Conservation (phyloP, 768 basidiomycete genomes). For the Pisolithus marmoratus region DNA sequence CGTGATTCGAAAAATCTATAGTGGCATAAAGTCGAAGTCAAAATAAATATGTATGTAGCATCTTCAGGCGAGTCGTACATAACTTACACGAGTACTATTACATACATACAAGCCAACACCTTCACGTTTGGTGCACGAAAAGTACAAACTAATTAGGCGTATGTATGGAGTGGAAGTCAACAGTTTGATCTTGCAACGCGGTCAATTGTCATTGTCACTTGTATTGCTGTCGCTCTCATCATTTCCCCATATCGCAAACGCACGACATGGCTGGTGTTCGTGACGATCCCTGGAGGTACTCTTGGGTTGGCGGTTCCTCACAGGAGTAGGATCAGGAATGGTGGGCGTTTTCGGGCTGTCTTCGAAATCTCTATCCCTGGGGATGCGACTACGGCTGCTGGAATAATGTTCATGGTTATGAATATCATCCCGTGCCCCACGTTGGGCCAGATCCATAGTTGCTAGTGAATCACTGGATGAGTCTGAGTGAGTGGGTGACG, state of each 20-base stretch:
- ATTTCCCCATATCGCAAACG: slow-evolving; percentile 84
- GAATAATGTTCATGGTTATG: slow-evolving; percentile 30
- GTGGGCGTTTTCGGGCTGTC: slow-evolving; percentile 62
- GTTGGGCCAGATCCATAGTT: slow-evolving; percentile 33
- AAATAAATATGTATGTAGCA: no score
- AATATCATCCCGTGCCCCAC: slow-evolving; percentile 50
- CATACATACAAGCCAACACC: no score
- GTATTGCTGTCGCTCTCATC: slow-evolving; percentile 85
- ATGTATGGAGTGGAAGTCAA: not conserved
- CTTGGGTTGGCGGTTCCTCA: slow-evolving; percentile 11
- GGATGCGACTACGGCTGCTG: slow-evolving; percentile 53
- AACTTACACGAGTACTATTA: no score
- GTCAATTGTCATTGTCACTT: slow-evolving; percentile 58
- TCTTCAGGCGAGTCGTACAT: no score
- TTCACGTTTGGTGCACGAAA: no score
- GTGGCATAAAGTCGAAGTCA: no score
- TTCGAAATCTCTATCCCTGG: slow-evolving; percentile 53
- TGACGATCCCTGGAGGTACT: slow-evolving; percentile 11
- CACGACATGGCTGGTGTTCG: slow-evolving; percentile 35
- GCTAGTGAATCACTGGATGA: slow-evolving; percentile 34
- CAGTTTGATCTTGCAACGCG: not conserved
- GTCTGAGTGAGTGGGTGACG: slow-evolving; percentile 35
- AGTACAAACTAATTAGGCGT: not conserved
- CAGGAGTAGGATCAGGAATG: slow-evolving; percentile 28
- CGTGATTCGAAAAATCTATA: no score